A percentile compares a stretch with the other conserved stretches of the same genome.
Evolutionary conservation across 441 rosid species (phyloP).

Genomic region (Arabidopsis lyrata): DNA sequence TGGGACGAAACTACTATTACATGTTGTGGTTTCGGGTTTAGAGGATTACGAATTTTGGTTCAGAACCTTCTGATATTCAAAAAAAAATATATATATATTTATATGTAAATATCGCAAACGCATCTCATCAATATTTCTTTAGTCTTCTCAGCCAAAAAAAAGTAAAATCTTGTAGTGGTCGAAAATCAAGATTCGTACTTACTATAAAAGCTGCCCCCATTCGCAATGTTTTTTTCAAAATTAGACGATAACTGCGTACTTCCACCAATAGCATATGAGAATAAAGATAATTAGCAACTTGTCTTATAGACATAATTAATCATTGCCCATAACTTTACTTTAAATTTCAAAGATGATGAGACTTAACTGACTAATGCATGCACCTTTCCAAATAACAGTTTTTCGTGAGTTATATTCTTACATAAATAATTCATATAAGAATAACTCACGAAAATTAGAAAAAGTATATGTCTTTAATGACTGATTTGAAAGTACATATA

Average conservation of each 20-base stretch:
- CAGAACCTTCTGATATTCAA: too few relatives aligned
- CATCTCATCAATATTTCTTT: not conserved
- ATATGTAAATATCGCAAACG: not conserved
- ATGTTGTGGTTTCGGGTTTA: too few relatives aligned
- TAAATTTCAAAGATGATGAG: conserved; percentile 33
- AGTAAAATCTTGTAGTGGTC: not conserved
- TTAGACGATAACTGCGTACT: conserved; percentile 15
- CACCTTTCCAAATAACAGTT: conserved; percentile 21
- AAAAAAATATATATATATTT: too few relatives aligned
- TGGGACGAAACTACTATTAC: too few relatives aligned
- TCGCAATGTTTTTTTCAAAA: not conserved
- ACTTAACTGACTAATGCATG: conserved; percentile 39
- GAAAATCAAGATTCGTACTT: conserved; percentile 9
- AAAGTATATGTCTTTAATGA: conserved; percentile 27
- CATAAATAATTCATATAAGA: conserved; percentile 3
- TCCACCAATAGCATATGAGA: conserved; percentile 33
- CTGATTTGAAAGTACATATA: conserved; percentile 35
- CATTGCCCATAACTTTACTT: conserved; percentile 31
- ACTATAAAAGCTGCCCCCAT: conserved; percentile 1
- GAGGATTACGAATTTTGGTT: too few relatives aligned
- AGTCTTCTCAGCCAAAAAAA: not conserved
- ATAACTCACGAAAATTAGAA: too few relatives aligned
- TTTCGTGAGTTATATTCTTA: conserved; percentile 32
- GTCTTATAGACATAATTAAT: conserved; percentile 25
- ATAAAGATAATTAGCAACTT: conserved; percentile 43